Conservation (phyloP, 345 rosid genomes). For the Gossypium australe region DNA sequence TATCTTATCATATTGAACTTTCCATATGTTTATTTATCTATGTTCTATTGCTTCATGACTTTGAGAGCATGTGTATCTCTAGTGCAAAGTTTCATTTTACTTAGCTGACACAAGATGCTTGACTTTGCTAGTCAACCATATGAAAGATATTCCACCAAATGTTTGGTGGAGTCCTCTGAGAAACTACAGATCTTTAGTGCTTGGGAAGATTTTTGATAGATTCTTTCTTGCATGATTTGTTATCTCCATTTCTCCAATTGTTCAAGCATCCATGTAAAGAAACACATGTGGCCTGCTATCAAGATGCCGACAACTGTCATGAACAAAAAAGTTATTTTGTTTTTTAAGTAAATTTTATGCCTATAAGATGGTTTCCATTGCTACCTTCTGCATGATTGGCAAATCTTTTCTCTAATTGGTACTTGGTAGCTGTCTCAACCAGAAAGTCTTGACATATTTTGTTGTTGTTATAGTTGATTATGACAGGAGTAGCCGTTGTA, state of each 20-base stretch:
- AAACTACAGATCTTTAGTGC: background rate
- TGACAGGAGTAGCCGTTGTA: conserved; percentile 87
- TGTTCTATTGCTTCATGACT: background rate
- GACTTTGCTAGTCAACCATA: background rate
- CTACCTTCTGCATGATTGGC: background rate
- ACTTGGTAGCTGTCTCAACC: background rate
- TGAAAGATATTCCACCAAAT: background rate
- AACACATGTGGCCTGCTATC: background rate
- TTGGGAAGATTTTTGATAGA: background rate
- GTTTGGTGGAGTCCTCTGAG: background rate
- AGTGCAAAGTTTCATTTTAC: background rate
- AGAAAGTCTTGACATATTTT: background rate
- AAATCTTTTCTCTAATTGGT: background rate
- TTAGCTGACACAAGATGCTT: background rate
- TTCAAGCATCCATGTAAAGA: background rate
- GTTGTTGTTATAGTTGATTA: conserved; percentile 54
- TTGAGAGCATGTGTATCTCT: background rate
- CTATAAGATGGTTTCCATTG: background rate
- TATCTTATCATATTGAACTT: background rate
- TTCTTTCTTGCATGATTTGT: background rate
- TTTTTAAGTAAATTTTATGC: background rate
- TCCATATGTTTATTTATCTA: background rate
- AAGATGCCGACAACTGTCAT: background rate
- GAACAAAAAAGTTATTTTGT: background rate
- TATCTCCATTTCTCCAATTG: background rate